A percentile compares a stretch with the other conserved stretches of the same genome.
phyloP scores from a whole-genome alignment of 2,329 filamentous ascomycete genomes.

The Ophiostoma piceae region DNA sequence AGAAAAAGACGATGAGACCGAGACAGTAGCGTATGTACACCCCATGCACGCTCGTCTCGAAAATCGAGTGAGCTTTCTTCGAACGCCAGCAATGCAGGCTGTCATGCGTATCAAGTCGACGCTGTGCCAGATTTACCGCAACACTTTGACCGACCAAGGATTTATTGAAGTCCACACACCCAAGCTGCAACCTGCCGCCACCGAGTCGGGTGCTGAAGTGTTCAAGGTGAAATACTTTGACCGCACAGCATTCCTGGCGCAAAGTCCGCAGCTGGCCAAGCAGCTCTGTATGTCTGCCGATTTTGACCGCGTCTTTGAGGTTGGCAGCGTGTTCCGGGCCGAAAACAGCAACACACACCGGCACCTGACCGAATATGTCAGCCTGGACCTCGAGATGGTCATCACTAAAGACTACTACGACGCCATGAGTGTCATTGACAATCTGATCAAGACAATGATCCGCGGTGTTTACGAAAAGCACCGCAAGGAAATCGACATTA shows the following conservation, averaged over 20 bases:
- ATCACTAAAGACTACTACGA: slow-evolving; percentile 88
- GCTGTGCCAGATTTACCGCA: slow-evolving; percentile 73
- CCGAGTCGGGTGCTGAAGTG: slow-evolving; percentile 84
- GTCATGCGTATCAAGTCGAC: slow-evolving; percentile 83
- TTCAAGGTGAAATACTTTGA: slow-evolving; percentile 92
- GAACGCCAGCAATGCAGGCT: slow-evolving; percentile 79
- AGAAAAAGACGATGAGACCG: slow-evolving; percentile 35
- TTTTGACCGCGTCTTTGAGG: slow-evolving; percentile 83
- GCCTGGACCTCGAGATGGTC: slow-evolving; percentile 87
- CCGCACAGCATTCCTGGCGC: slow-evolving; percentile 78
- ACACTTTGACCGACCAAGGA: slow-evolving; percentile 64
- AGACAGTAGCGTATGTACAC: slow-evolving; percentile 56
- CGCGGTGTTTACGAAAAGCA: slow-evolving; percentile 44
- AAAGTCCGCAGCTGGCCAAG: slow-evolving; percentile 87
- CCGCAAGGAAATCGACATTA: slow-evolving; percentile 64
- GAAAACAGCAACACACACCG: slow-evolving; percentile 95
- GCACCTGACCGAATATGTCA: slow-evolving; percentile 91
- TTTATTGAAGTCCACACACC: slow-evolving; percentile 95
- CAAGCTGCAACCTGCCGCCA: slow-evolving; percentile 83
- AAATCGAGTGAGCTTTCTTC: slow-evolving; percentile 76
- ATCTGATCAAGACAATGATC: slow-evolving; percentile 69
- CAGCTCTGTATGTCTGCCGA: slow-evolving; percentile 89
- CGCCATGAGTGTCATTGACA: slow-evolving; percentile 71
- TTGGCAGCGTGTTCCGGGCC: slow-evolving; percentile 84
- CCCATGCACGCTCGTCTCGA: slow-evolving; percentile 62